Evolutionary conservation across 2,329 filamentous ascomycete species (phyloP).

Genomic region (Aspergillus clavatus): DNA sequence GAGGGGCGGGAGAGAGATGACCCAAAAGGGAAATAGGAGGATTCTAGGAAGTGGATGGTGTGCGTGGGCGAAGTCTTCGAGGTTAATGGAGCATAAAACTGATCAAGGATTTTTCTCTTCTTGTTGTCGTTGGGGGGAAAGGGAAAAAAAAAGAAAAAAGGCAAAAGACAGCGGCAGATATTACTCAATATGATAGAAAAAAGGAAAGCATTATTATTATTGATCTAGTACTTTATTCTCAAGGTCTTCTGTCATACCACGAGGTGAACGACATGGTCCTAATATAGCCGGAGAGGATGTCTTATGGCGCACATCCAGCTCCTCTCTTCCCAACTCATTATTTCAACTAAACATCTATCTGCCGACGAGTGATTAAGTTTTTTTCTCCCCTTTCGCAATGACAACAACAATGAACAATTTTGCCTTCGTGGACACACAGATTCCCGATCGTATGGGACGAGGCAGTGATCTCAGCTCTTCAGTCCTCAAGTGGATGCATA

Average conservation of each 20-base stretch:
- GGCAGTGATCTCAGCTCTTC: conserved; percentile 19
- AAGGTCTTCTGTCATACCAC: neutral
- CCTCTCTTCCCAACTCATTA: no score
- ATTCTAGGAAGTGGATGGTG: neutral
- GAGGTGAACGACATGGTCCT: neutral
- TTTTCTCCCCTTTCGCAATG: no score
- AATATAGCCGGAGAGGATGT: no score
- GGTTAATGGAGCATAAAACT: conserved; percentile 5
- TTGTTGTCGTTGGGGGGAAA: no score
- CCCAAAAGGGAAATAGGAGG: conserved; percentile 16
- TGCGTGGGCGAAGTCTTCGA: conserved; percentile 1
- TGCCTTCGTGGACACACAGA: conserved; percentile 12
- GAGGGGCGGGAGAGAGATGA: conserved; percentile 20
- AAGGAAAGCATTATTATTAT: neutral
- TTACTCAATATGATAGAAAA: neutral
- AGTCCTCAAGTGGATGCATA: conserved; percentile 5
- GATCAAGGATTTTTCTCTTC: no score
- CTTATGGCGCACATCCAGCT: no score
- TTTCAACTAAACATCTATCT: no score
- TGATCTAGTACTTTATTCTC: neutral
- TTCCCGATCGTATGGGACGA: conserved; percentile 24
- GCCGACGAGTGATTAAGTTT: no score
- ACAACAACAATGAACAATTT: no score
- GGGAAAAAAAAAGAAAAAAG: neutral
- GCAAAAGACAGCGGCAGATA: neutral